phyloP scores from a whole-genome alignment of 2,329 filamentous ascomycete genomes.

The Nannizziopsis barbatae region DNA sequence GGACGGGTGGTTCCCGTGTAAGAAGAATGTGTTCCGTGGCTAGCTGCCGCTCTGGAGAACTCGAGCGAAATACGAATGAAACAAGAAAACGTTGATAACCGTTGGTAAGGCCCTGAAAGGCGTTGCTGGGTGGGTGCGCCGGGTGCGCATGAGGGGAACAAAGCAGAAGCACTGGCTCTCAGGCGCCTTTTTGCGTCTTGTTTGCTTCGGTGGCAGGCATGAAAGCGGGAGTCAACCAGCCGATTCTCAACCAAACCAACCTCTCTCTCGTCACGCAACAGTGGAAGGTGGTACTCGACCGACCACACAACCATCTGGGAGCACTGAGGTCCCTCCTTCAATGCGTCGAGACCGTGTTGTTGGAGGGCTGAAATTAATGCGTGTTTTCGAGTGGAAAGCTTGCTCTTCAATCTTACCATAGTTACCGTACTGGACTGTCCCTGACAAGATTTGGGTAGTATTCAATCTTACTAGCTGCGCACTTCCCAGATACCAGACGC shows the following conservation, averaged over 20 bases:
- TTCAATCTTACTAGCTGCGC: slow-evolving; percentile 9
- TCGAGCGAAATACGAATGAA: slow-evolving; percentile 2
- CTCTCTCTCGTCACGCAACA: slow-evolving; percentile 4
- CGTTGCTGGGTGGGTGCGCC: too few relatives aligned
- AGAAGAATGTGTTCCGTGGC: slow-evolving; percentile 6
- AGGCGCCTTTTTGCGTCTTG: background rate
- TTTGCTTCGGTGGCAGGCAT: background rate
- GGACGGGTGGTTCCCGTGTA: slow-evolving; percentile 4
- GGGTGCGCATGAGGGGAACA: too few relatives aligned
- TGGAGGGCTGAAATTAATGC: background rate
- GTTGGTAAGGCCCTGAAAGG: background rate
- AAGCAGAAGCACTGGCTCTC: background rate
- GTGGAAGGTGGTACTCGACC: background rate
- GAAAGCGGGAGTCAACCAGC: slow-evolving; percentile 4
- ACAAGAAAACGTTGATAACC: background rate
- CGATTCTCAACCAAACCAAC: slow-evolving; percentile 5
- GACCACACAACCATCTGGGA: background rate
- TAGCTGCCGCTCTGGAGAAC: slow-evolving; percentile 3
- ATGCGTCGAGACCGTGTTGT: slow-evolving; percentile 2
- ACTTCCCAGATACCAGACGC: background rate
- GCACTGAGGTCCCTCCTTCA: background rate
- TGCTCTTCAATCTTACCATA: background rate
- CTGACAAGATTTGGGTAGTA: slow-evolving; percentile 6
- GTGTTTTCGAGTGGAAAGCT: background rate
- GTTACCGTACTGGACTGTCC: background rate